Percentiles rank a stretch among this genome's conserved stretches.
Conservation (phyloP, 306 rosid species). For the Malus asiatica region DNA sequence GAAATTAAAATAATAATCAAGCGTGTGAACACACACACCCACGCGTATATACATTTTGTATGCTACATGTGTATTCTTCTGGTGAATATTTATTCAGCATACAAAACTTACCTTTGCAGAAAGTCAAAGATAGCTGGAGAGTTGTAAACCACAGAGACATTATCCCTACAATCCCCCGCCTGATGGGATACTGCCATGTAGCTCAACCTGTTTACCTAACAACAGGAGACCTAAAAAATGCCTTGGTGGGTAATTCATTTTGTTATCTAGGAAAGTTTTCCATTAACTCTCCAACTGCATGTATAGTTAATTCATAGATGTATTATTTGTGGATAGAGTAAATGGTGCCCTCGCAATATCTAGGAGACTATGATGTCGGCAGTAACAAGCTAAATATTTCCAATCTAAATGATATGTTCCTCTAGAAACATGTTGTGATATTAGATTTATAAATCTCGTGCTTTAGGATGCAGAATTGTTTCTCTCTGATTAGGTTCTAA, state of each 20-base stretch:
- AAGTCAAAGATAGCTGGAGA: constrained; percentile 96
- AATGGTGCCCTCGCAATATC: not conserved
- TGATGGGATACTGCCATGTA: constrained; percentile 98
- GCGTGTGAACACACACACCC: not conserved
- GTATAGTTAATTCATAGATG: not conserved
- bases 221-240: constrained; percentile 52
- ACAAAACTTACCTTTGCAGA: constrained; percentile 47
- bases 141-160: constrained; percentile 97
- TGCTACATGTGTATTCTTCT: constrained; percentile 14
- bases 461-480: not conserved
- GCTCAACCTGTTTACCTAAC: constrained; percentile 88
- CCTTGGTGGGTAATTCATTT: constrained; percentile 47
- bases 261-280: not conserved
- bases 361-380: no score
- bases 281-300: not conserved
- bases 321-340: not conserved
- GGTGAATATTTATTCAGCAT: constrained; percentile 14
- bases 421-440: not conserved
- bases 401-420: not conserved
- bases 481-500: not conserved
- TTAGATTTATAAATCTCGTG: not conserved
- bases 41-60: not conserved
- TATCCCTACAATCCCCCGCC: constrained; percentile 86
- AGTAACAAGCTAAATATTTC: not conserved
- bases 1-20: not conserved